A percentile compares a stretch with the other conserved stretches of the same genome.
Conservation (phyloP, 2,329 filamentous ascomycete species). For the Fusarium chuoi region DNA sequence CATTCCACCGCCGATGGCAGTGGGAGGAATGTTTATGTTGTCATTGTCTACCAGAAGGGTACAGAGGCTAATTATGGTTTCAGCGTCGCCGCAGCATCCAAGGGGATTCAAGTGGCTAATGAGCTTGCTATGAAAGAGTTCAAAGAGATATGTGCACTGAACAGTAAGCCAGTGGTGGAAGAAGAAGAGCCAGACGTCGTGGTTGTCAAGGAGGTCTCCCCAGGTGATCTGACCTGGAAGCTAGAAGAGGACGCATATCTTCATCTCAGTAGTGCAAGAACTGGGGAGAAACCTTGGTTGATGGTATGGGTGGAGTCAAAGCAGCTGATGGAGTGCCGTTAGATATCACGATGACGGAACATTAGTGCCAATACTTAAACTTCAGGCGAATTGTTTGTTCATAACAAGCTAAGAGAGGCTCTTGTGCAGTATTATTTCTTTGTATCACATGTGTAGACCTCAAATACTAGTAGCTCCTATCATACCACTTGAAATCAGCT, state of each 20-base stretch:
- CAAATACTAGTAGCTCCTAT: not conserved
- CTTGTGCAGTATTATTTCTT: not conserved
- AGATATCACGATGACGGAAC: not conserved
- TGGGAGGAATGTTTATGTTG: not conserved
- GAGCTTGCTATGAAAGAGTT: not conserved
- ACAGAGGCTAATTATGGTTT: not conserved
- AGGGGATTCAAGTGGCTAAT: not conserved
- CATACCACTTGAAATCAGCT: not conserved
- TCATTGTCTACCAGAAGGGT: not conserved
- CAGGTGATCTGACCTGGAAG: not conserved
- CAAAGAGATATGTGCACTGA: accelerated
- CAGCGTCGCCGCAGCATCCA: not conserved
- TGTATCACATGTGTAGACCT: not conserved
- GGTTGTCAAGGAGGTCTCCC: not conserved
- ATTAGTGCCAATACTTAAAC: accelerated
- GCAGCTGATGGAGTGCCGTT: not conserved
- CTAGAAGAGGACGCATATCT: not conserved
- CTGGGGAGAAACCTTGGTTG: not conserved
- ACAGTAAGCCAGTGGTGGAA: not conserved
- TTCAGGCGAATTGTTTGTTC: accelerated
- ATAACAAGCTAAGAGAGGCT: not conserved
- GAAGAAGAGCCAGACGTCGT: not conserved
- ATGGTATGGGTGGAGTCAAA: not conserved
- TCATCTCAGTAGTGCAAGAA: not conserved
- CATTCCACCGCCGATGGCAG: too few relatives aligned